Conservation (phyloP, 2,329 filamentous ascomycete genomes). For the Escovopsis weberi region DNA sequence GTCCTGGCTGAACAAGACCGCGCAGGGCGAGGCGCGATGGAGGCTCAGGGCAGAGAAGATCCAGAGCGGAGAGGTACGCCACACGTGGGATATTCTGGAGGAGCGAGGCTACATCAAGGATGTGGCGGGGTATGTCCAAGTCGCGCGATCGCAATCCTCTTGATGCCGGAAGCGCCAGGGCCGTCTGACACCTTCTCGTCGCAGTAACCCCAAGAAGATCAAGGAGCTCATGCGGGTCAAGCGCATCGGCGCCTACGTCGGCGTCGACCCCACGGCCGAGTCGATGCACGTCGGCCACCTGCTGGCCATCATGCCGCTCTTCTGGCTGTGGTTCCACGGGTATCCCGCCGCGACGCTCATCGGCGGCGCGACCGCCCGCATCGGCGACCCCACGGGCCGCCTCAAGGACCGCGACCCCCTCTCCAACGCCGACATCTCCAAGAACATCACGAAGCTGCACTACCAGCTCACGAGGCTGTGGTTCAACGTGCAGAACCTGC, state of each 20-base stretch:
- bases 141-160: not conserved
- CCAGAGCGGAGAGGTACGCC: constrained; percentile 30
- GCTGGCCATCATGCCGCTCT: constrained; percentile 67
- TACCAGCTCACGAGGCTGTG: constrained; percentile 60
- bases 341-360: constrained; percentile 52
- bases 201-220: constrained; percentile 35
- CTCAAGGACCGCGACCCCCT: constrained; percentile 44
- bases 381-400: constrained; percentile 66
- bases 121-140: constrained; percentile 48
- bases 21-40: constrained; percentile 32
- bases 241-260: constrained; percentile 62
- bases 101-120: constrained; percentile 63
- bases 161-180: not conserved
- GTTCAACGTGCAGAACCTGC: constrained; percentile 54
- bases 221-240: constrained; percentile 48
- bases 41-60: constrained; percentile 31
- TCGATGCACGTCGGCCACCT: constrained; percentile 73
- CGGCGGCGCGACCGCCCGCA: constrained; percentile 60
- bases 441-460: constrained; percentile 54
- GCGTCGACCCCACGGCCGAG: constrained; percentile 66
- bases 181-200: not conserved
- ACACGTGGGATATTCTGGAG: constrained; percentile 51
- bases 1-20: constrained; percentile 29
- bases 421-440: constrained; percentile 34
- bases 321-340: constrained; percentile 71